These are phyloP conservation scores for Protomyces inundatus DNA, from an alignment of 1,139 yeast species.

Conservation along the genomic window DNA sequence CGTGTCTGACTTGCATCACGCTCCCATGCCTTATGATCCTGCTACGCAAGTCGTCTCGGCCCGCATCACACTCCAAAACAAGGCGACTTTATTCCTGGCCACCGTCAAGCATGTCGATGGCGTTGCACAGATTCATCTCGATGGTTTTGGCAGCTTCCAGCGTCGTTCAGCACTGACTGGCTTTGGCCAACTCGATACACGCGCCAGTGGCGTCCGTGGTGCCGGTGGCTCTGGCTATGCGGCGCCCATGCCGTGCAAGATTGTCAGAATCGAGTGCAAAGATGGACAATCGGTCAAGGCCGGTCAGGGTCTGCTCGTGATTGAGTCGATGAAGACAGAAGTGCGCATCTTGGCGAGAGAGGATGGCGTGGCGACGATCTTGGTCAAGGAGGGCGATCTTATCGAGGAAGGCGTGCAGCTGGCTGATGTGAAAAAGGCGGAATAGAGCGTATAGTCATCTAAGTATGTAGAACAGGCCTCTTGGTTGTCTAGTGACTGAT, in stretches of 20 bases:
- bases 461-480: too few species aligned
- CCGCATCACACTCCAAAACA: not conserved
- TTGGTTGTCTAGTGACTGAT: too few species aligned
- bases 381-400: conserved; percentile 11
- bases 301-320: conserved; percentile 79
- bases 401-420: conserved; percentile 1
- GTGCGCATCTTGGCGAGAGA: conserved; percentile 65
- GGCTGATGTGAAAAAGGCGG: not conserved
- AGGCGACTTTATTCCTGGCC: not conserved
- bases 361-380: not conserved
- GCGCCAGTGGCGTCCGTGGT: not conserved
- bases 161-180: not conserved
- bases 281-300: conserved; percentile 71
- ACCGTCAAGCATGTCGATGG: not conserved
- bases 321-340: conserved; percentile 98
- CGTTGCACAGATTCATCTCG: not conserved
- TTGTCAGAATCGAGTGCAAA: conserved; percentile 46
- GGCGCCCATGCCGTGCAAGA: conserved; percentile 16
- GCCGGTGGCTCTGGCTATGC: conserved; percentile 1
- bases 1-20: not conserved
- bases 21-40: not conserved
- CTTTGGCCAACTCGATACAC: not conserved
- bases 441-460: too few species aligned
- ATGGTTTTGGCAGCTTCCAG: not conserved
- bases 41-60: not conserved